A percentile compares a stretch with the other conserved stretches of the same genome.
Conservation (phyloP, 2,329 filamentous ascomycete genomes). For the Arthrocladium fulminans region DNA sequence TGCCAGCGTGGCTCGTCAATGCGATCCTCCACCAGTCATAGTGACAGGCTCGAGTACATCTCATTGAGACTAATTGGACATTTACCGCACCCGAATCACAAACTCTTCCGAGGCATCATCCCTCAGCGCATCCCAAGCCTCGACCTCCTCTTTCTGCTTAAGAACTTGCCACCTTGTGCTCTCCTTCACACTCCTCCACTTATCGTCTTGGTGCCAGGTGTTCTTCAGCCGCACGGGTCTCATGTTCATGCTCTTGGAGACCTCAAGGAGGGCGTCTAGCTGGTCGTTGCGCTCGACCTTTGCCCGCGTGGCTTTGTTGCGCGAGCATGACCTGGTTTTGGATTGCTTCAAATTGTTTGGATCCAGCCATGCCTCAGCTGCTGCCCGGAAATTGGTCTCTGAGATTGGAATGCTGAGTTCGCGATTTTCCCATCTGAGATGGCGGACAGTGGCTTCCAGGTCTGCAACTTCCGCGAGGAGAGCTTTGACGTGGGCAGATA, state of each 20-base stretch:
- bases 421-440: slow-evolving; percentile 37
- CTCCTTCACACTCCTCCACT: slow-evolving; percentile 35
- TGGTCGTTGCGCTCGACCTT: slow-evolving; percentile 36
- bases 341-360: slow-evolving; percentile 18
- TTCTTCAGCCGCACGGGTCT: slow-evolving; percentile 31
- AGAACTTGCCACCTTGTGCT: slow-evolving; percentile 36
- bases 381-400: slow-evolving; percentile 13
- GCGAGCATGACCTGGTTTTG: slow-evolving; percentile 6
- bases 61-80: too few relatives aligned
- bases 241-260: slow-evolving; percentile 33
- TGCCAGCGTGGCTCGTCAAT: too few relatives aligned
- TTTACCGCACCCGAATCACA: background rate
- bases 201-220: slow-evolving; percentile 23
- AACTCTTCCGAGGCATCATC: slow-evolving; percentile 25
- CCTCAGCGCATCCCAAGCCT: slow-evolving; percentile 38
- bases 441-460: slow-evolving; percentile 39
- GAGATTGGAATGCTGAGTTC: slow-evolving; percentile 22
- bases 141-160: slow-evolving; percentile 37
- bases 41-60: too few relatives aligned
- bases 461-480: slow-evolving; percentile 31
- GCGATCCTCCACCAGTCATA: too few relatives aligned
- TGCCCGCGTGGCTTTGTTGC: slow-evolving; percentile 23
- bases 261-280: slow-evolving; percentile 33
- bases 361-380: slow-evolving; percentile 37
- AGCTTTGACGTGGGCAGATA: slow-evolving; percentile 25